Evolutionary conservation across 1,284 basidiomycete species (phyloP), one percentile per base, ranked within the genome.

Genomic region (Wallemia ichthyophaga): DNA sequence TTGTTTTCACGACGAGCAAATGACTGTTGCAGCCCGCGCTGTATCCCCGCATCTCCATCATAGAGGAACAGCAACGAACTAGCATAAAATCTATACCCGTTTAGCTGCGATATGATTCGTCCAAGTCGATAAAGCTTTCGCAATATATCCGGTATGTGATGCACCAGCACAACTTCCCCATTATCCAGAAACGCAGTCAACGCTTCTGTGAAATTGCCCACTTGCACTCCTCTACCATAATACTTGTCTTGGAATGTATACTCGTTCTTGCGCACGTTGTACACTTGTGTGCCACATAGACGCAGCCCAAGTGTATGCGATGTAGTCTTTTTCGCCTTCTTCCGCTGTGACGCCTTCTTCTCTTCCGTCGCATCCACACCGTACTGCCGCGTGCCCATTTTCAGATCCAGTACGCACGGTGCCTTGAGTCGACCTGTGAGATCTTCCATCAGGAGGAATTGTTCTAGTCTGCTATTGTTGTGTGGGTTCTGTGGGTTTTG

Each of bases 401-500:
- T 99, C 65, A 98, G 74, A 70, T 99, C 92, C 63, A 98, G 78
- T 53, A 99, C 94, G 67, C 92, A 99, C 1, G 94, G 87, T 59
- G 79, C 80, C 69, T 85, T 91, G 64, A 96, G 71, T n/a, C 84
- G 75, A 23, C 94, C 94, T 1, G 92, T 99, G 55, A 99, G 73
- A 67, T 99, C 94, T 70, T 99, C 92, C 86, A 99, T 92, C 62
- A 98, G 76, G 64, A 99, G 89, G 70, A 98, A 99, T 67, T 96
- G 83, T 69, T 95, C 89, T 70, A 48, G 37, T 48, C 37, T 48
- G n/a, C 37, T 48, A 21, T 21, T 21, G n/a, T 5, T 15, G 5
- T 21, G 37, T 5, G 13, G n/a, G 17, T 31, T 31, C 5, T 48
- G 11, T 15, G 37, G n/a, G n/a, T n/a, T n/a, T n/a, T n/a, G n/a